Conservation (phyloP, 106 monocot genomes). For the Dioscorea alata region DNA sequence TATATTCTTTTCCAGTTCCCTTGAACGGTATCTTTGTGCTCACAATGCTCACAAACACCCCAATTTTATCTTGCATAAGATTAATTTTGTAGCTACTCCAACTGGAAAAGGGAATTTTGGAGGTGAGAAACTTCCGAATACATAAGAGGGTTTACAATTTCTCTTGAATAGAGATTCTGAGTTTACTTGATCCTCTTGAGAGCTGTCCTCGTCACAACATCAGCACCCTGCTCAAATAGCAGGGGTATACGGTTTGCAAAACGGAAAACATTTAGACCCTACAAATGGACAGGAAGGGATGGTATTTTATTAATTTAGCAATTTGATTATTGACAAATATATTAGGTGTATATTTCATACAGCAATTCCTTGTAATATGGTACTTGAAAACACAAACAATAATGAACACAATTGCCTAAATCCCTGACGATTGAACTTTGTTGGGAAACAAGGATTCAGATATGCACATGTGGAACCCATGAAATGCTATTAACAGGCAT, state of each 20-base stretch:
- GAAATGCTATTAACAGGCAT: too few species aligned
- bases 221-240: slow-evolving; percentile 99
- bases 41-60: slow-evolving; percentile 98
- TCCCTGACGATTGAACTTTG: too few species aligned
- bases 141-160: neutral
- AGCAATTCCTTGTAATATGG: neutral
- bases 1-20: slow-evolving; percentile 98
- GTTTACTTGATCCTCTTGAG: slow-evolving; percentile 82
- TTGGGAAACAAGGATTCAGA: too few species aligned
- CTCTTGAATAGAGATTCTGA: neutral
- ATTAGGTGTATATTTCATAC: neutral
- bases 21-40: slow-evolving; percentile 99
- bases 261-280: slow-evolving; percentile 94
- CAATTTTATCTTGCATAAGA: slow-evolving; percentile 91
- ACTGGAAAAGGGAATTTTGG: slow-evolving; percentile 30
- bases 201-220: slow-evolving; percentile 94
- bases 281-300: neutral
- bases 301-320: neutral
- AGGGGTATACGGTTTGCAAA: slow-evolving; percentile 98
- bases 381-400: too few species aligned
- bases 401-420: too few species aligned
- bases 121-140: neutral
- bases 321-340: neutral
- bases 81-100: slow-evolving; percentile 98
- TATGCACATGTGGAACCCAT: too few species aligned